Evolutionary conservation across 495 filamentous ascomycete species (phyloP).

Genomic region (Chaetomidium leptoderma): DNA sequence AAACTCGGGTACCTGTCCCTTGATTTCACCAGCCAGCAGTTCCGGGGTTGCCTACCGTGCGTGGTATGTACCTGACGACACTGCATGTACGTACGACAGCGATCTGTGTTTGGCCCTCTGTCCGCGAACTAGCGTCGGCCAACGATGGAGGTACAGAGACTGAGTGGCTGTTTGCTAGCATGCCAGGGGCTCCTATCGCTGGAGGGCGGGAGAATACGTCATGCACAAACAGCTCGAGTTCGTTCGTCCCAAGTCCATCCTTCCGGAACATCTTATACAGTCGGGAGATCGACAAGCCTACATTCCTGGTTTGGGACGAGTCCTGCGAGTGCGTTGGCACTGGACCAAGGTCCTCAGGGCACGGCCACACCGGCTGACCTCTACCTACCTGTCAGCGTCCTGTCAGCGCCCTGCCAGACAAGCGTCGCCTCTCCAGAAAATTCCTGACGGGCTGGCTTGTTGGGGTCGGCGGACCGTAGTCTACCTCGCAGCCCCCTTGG

Average conservation of each 20-base stretch:
- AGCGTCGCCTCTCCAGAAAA: too few species aligned
- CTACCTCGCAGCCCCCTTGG: not conserved
- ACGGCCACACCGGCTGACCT: too few species aligned
- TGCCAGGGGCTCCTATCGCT: not conserved
- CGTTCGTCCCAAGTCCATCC: not conserved
- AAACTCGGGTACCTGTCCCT: too few species aligned
- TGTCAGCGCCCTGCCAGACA: too few species aligned
- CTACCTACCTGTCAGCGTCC: too few species aligned
- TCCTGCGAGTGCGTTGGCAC: too few species aligned
- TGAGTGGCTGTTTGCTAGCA: not conserved
- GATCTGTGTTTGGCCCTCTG: slow-evolving; percentile 4
- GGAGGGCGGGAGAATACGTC: not conserved
- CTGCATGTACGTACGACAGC: not conserved
- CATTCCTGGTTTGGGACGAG: not conserved
- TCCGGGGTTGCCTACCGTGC: not conserved
- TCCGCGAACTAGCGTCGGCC: not conserved
- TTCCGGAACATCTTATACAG: not conserved
- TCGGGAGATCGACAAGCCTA: not conserved
- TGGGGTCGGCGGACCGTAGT: too few species aligned
- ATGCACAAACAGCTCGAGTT: not conserved
- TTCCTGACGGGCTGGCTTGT: too few species aligned
- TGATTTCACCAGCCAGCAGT: not conserved
- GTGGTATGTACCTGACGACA: not conserved
- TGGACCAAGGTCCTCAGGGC: too few species aligned
- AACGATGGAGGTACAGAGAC: not conserved